Conservation (phyloP, 192 early-diverging fungal genomes). For the Coemansia sp. region DNA sequence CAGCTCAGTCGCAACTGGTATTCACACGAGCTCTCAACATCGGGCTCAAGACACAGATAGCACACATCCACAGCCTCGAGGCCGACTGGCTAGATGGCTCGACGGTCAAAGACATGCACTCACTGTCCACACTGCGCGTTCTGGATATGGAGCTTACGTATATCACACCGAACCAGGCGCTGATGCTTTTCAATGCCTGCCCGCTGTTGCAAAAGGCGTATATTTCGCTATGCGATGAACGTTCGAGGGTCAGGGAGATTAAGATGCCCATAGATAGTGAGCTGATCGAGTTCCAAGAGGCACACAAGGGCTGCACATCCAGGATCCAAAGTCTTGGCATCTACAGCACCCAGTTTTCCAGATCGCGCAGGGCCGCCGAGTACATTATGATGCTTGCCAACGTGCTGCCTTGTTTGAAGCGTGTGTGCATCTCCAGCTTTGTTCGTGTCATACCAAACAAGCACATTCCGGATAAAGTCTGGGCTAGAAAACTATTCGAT, state of each 20-base stretch:
- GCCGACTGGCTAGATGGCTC: neutral
- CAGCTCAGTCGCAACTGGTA: neutral
- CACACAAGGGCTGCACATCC: constrained; percentile 1
- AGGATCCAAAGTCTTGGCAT: neutral
- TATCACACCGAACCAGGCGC: neutral
- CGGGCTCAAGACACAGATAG: neutral
- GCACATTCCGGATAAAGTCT: neutral
- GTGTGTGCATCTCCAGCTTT: neutral
- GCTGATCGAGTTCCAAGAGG: constrained; percentile 1
- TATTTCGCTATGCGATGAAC: constrained; percentile 5
- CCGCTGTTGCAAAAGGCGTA: constrained; percentile 7
- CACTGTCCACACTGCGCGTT: neutral
- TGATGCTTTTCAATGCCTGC: neutral
- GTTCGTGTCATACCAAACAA: neutral
- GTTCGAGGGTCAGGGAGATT: too few relatives aligned
- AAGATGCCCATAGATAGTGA: neutral
- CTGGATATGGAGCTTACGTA: constrained; percentile 9
- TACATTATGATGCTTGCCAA: neutral
- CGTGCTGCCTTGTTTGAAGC: constrained; percentile 8
- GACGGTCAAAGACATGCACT: neutral
- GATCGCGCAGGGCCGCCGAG: constrained; percentile 6
- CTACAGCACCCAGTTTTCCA: neutral
- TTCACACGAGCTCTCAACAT: constrained; percentile 1
- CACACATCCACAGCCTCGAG: neutral
- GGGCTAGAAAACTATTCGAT: neutral